Conservation (phyloP, 257 asterid genomes). For the Hygrophila difformis region DNA sequence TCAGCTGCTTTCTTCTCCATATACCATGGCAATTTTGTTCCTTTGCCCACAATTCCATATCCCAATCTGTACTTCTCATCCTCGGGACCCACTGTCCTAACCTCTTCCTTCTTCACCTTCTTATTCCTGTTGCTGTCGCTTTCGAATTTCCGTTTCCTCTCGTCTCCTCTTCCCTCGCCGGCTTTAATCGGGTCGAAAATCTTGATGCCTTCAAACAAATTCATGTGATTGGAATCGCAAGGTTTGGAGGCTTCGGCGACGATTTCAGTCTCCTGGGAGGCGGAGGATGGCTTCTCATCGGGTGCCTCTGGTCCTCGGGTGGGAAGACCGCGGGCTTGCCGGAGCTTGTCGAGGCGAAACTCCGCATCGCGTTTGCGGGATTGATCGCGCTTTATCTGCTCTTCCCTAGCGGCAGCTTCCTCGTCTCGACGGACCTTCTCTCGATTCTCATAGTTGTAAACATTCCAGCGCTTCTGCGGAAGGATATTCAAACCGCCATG, state of each 20-base stretch:
- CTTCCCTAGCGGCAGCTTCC: slow-evolving; percentile 91
- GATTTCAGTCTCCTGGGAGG: slow-evolving; percentile 11
- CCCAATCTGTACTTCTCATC: slow-evolving; percentile 82
- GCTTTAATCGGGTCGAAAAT: slow-evolving; percentile 62
- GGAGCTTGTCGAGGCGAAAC: slow-evolving; percentile 70
- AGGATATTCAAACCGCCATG: slow-evolving; percentile 95
- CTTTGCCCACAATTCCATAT: slow-evolving; percentile 88
- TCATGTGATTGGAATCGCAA: slow-evolving; percentile 61
- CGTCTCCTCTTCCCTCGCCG: slow-evolving; percentile 27
- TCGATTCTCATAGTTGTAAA: slow-evolving; percentile 86
- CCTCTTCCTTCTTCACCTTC: slow-evolving; percentile 63
- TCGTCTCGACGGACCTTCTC: slow-evolving; percentile 86
- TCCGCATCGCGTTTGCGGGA: slow-evolving; percentile 64
- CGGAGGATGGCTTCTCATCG: slow-evolving; percentile 21
- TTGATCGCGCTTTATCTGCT: slow-evolving; percentile 82
- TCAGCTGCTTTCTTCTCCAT: slow-evolving; percentile 42
- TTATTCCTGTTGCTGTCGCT: slow-evolving; percentile 28
- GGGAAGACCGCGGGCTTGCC: slow-evolving; percentile 65
- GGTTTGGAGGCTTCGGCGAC: slow-evolving; percentile 16
- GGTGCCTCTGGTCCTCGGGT: slow-evolving; percentile 13
- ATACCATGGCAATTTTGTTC: slow-evolving; percentile 94
- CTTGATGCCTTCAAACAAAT: slow-evolving; percentile 77
- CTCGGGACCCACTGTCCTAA: slow-evolving; percentile 75
- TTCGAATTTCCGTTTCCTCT: slow-evolving; percentile 29
- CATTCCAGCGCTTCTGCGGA: slow-evolving; percentile 97